Conservation (phyloP, 805 yeast species). For the Candida namnaoensis region DNA sequence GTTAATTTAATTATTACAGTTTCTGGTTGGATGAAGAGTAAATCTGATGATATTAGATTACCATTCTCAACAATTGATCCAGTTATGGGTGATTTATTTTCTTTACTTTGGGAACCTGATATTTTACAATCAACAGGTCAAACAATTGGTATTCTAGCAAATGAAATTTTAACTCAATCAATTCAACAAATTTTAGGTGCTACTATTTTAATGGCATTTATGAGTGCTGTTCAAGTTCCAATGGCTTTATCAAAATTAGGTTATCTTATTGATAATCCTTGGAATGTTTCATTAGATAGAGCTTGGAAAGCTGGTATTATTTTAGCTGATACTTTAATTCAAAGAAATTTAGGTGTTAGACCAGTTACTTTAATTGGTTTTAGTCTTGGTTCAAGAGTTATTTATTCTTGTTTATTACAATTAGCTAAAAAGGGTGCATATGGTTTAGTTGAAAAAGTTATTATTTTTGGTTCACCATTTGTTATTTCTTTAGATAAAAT, state of each 20-base stretch:
- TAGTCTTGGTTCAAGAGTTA: conserved; percentile 86
- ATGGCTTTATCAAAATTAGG: conserved; percentile 85
- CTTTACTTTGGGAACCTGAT: conserved; percentile 96
- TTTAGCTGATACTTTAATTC: conserved; percentile 81
- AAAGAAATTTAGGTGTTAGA: conserved; percentile 83
- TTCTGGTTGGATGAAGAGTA: conserved; percentile 97
- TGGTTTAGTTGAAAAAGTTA: conserved; percentile 86
- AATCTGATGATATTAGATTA: conserved; percentile 88
- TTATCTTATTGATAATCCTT: conserved; percentile 88
- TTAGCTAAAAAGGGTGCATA: conserved; percentile 77
- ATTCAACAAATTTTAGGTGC: conserved; percentile 93
- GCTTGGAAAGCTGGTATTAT: conserved; percentile 96
- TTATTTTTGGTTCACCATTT: conserved; percentile 80
- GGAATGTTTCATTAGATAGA: conserved; percentile 94
- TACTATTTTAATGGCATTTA: conserved; percentile 78
- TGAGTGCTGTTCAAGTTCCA: conserved; percentile 90
- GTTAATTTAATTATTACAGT: conserved; percentile 83
- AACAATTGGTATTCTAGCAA: conserved; percentile 86
- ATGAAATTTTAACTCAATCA: conserved; percentile 87
- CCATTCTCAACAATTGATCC: conserved; percentile 98
- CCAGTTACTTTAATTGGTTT: conserved; percentile 92
- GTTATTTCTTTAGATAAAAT: conserved; percentile 74
- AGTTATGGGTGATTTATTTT: conserved; percentile 91
- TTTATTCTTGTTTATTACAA: conserved; percentile 82
- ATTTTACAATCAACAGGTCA: conserved; percentile 95